Conservation (phyloP, 495 filamentous ascomycete genomes). For the Parmelia sp. region DNA sequence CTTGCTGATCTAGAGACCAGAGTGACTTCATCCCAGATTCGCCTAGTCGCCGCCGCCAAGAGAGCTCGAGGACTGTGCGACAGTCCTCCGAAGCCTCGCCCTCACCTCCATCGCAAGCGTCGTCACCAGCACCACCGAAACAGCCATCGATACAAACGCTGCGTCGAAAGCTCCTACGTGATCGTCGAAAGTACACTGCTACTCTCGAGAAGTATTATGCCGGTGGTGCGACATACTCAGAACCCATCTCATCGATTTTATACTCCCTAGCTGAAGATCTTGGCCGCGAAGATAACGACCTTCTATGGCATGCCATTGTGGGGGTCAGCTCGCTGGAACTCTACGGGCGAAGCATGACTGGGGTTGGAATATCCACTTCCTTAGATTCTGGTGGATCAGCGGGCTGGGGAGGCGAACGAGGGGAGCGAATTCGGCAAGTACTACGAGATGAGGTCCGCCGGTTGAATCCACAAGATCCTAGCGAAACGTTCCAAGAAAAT, state of each 20-base stretch:
- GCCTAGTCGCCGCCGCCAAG: conserved; percentile 38
- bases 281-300: conserved; percentile 91
- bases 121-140: conserved; percentile 52
- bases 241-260: conserved; percentile 86
- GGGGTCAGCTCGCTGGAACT: conserved; percentile 87
- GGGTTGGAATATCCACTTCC: conserved; percentile 64
- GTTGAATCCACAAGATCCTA: conserved; percentile 74
- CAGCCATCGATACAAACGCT: conserved; percentile 61
- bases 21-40: conserved; percentile 51
- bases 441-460: conserved; percentile 91
- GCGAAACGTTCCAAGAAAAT: conserved; percentile 48
- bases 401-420: conserved; percentile 77
- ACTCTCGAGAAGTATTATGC: conserved; percentile 74
- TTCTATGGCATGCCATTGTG: conserved; percentile 90
- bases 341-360: conserved; percentile 76
- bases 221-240: conserved; percentile 82
- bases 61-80: conserved; percentile 23
- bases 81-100: conserved; percentile 35
- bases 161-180: conserved; percentile 61
- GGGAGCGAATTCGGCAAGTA: conserved; percentile 75
- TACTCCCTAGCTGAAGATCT: conserved; percentile 93
- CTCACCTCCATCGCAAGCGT: conserved; percentile 45
- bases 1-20: conserved; percentile 35
- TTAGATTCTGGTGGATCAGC: conserved; percentile 51
- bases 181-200: conserved; percentile 69